These are phyloP conservation scores for Sclerotinia minor DNA, from an alignment of 2,329 filamentous ascomycete species.

Conservation along the genomic window DNA sequence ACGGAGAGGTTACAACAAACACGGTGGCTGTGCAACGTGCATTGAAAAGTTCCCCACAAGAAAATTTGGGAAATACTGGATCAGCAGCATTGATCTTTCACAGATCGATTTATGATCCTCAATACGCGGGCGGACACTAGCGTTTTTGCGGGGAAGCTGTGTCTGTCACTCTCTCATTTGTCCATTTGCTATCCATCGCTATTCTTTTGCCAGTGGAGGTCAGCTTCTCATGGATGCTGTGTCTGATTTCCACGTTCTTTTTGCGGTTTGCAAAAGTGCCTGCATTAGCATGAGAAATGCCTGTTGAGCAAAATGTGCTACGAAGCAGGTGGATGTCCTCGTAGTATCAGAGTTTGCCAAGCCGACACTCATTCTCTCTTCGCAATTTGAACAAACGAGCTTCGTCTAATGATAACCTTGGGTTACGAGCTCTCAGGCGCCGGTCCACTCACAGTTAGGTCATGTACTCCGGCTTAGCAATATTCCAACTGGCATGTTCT, in stretches of 20 bases:
- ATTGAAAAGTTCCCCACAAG: background rate
- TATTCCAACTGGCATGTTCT: background rate
- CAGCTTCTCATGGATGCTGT: slow-evolving; percentile 10
- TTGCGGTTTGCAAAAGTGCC: background rate
- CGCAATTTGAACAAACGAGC: too few species aligned
- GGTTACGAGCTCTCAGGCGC: background rate
- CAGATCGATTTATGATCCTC: slow-evolving; percentile 8
- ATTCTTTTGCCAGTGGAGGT: background rate
- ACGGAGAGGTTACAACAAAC: background rate
- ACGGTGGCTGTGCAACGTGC: slow-evolving; percentile 19
- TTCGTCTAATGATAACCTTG: background rate
- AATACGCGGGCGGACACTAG: background rate
- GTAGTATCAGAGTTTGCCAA: background rate
- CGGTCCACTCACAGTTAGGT: background rate
- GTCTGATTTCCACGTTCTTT: slow-evolving; percentile 1
- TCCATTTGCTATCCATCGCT: background rate
- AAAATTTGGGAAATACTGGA: background rate
- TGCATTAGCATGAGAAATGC: slow-evolving; percentile 8
- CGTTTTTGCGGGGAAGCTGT: slow-evolving; percentile 3
- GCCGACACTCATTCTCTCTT: background rate
- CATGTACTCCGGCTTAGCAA: slow-evolving; percentile 3
- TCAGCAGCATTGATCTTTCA: slow-evolving; percentile 5
- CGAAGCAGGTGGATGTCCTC: background rate
- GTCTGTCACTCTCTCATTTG: slow-evolving; percentile 4
- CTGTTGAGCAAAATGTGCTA: background rate